Evolutionary conservation across 441 rosid genomes (phyloP).

Genomic region (Gossypium gossypioides): DNA sequence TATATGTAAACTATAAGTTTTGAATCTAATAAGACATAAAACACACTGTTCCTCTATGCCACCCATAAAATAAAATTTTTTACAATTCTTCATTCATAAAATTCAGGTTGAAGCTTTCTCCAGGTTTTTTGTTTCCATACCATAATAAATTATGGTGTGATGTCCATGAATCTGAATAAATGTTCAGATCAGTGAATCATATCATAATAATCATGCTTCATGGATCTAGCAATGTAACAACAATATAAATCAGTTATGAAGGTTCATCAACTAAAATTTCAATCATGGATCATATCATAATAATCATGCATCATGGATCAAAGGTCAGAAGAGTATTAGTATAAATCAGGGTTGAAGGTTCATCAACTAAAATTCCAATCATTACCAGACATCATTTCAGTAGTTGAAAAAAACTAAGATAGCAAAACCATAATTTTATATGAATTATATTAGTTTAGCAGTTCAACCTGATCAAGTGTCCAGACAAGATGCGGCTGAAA

Average conservation of each 20-base stretch:
- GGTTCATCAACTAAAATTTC: background rate
- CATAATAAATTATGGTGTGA: background rate
- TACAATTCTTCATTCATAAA: background rate
- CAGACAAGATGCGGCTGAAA: slow-evolving; percentile 86
- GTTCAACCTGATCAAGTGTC: slow-evolving; percentile 76
- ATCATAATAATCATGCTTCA: background rate
- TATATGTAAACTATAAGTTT: background rate
- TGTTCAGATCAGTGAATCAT: background rate
- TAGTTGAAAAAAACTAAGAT: background rate
- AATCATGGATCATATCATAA: background rate
- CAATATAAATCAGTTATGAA: background rate
- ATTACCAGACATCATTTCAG: slow-evolving; percentile 1
- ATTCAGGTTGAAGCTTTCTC: background rate
- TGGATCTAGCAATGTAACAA: background rate
- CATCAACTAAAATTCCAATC: background rate
- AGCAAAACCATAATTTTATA: background rate
- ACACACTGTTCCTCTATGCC: background rate
- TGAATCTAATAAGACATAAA: background rate
- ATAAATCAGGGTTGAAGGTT: background rate
- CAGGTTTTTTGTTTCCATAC: background rate
- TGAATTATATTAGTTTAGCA: background rate
- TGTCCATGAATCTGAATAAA: background rate
- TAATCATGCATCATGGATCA: background rate
- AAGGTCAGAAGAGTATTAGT: background rate
- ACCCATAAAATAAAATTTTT: background rate